These are phyloP conservation scores for Helichrysum umbraculigerum DNA, from an alignment of 129 eudicot genomes.

Conservation along the genomic window DNA sequence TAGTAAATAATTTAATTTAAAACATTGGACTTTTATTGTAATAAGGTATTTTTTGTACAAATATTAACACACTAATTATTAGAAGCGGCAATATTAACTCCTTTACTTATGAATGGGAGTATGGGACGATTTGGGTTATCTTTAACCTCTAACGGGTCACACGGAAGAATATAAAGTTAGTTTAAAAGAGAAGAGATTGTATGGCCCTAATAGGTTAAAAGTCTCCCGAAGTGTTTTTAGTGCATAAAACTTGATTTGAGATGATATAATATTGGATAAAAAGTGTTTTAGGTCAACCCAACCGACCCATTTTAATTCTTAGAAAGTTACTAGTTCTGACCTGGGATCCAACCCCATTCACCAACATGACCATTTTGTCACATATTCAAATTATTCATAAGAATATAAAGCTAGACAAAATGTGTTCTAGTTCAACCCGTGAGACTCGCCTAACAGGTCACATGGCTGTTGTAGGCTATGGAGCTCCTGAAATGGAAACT, in stretches of 20 bases:
- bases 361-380: background rate
- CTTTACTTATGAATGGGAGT: background rate
- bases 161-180: background rate
- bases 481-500: slow-evolving; percentile 77
- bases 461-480: slow-evolving; percentile 46
- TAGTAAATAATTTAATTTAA: background rate
- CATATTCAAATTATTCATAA: too few relatives aligned
- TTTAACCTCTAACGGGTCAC: background rate
- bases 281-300: background rate
- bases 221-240: background rate
- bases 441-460: background rate
- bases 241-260: background rate
- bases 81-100: background rate
- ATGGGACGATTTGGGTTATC: background rate
- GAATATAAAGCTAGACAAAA: too few relatives aligned
- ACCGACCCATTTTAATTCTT: background rate
- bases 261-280: background rate
- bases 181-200: background rate
- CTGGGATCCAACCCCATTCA: background rate
- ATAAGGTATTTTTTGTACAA: background rate
- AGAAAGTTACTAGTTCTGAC: background rate
- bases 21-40: background rate
- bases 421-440: background rate
- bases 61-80: background rate
- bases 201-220: background rate